Evolutionary conservation across 768 basidiomycete genomes (phyloP).

Genomic region (Coprinopsis sp.): DNA sequence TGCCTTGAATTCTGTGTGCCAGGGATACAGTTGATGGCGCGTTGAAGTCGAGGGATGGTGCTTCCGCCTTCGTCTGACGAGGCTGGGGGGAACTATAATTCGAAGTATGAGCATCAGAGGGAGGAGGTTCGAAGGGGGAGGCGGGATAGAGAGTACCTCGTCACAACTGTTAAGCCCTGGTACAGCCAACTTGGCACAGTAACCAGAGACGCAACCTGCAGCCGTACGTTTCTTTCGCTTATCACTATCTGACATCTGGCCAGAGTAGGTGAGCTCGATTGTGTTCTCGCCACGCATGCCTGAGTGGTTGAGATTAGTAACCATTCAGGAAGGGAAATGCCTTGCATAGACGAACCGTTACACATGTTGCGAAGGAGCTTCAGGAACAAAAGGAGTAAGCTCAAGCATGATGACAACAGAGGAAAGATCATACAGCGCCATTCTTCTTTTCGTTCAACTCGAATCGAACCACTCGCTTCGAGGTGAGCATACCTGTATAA

Average conservation of each 20-base stretch:
- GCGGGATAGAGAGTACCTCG: not conserved
- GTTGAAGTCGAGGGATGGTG: not conserved
- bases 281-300: not conserved
- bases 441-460: not conserved
- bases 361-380: conserved; percentile 1
- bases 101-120: not conserved
- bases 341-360: not conserved
- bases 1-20: not conserved
- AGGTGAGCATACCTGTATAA: not conserved
- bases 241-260: not conserved
- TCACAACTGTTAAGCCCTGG: not conserved
- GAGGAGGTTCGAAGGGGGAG: not conserved
- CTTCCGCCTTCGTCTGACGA: not conserved
- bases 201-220: not conserved
- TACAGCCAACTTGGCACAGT: not conserved
- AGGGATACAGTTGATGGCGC: not conserved
- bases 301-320: not conserved
- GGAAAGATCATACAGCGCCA: not conserved
- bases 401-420: not conserved
- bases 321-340: not conserved
- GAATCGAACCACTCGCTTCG: not conserved
- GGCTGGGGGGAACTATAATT: not conserved
- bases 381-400: not conserved
- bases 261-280: not conserved
- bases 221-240: not conserved